Evolutionary conservation across 108 stramenopile genomes (phyloP), one percentile per base, ranked within the genome.

Genomic region (Skeletonema costatum): DNA sequence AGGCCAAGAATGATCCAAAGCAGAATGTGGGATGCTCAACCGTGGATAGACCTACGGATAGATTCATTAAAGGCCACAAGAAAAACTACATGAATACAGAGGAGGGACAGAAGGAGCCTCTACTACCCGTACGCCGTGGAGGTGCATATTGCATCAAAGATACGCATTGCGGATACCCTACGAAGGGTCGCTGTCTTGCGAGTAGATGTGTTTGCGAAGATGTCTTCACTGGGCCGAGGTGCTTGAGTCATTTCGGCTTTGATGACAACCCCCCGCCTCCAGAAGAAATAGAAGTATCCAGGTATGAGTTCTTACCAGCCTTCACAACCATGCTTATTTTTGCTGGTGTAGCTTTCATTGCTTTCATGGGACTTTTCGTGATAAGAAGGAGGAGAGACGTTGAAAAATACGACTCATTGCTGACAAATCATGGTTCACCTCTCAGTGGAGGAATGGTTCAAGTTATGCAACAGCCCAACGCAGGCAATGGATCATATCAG

Each of bases 1-100:
- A 97, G 77, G 90, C 91, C 0, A 71, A 73, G 41, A 87, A 91
- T 64, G 92, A 96, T 53, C 68, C 86, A 7, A 88, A 85, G 60
- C 95, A 94, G 65, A 73, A 68, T 30, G 66, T 94, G 1, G 96
- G 96, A 0, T 97, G 97, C 69, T 93, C 94, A 19, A 88, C 93
- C n/a, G 81, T 85, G 46, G 75, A 71, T 8, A 76, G 89, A 59
- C 97, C 97, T 12, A 93, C 97, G 3, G 90, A 74, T 21, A 76
- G 83, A 32, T 97, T 87, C 71, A 97, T 97, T 69, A 71, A 90
- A 72, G 97, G 95, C 0, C 92, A 97, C 63, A 73, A 77, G 46
- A 77, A 93, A 29, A 80, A 93, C 70, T 97, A 93, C 77, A 92
- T 90, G 86, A 69, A 71, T 71, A 56, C 46, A 32, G 87, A 89